Conservation (phyloP, 495 filamentous ascomycete genomes). For the Cryomyces antarcticus region DNA sequence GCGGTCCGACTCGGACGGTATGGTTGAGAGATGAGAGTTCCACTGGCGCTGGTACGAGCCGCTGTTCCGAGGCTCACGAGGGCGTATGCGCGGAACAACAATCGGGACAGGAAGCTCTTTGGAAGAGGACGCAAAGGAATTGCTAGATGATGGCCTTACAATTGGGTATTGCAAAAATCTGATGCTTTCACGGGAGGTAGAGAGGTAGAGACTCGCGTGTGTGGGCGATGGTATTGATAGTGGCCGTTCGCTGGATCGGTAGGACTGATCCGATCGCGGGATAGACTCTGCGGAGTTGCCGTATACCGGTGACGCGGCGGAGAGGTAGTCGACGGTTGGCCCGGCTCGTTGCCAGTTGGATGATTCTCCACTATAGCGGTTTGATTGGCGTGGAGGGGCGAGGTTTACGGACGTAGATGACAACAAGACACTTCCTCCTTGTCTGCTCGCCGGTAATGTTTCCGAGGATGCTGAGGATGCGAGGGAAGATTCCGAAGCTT, state of each 20-base stretch:
- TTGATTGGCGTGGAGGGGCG: neutral
- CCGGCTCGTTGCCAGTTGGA: conserved; percentile 8
- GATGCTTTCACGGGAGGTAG: neutral
- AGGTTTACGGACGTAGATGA: conserved; percentile 4
- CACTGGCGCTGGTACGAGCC: conserved; percentile 9
- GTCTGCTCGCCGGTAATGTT: conserved; percentile 2
- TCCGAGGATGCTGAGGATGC: conserved; percentile 12
- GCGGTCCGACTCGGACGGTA: conserved; percentile 17
- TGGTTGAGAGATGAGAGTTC: conserved; percentile 19
- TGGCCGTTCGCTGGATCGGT: conserved; percentile 2
- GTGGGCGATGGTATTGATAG: neutral
- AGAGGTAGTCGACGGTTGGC: conserved; percentile 1
- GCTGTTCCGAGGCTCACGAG: conserved; percentile 2
- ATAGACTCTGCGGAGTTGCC: conserved; percentile 11
- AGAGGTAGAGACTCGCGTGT: too few species aligned
- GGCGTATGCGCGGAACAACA: too few species aligned
- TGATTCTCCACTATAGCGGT: conserved; percentile 4
- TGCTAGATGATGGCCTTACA: conserved; percentile 12
- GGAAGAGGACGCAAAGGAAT: conserved; percentile 12
- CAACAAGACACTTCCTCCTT: conserved; percentile 4
- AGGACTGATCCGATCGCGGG: conserved; percentile 3
- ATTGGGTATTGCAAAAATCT: conserved; percentile 12
- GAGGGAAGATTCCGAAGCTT: conserved; percentile 13
- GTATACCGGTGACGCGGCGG: too few species aligned
- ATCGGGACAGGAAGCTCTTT: conserved; percentile 12